Conservation (phyloP, 2,329 filamentous ascomycete genomes). For the Clonostachys sp. region DNA sequence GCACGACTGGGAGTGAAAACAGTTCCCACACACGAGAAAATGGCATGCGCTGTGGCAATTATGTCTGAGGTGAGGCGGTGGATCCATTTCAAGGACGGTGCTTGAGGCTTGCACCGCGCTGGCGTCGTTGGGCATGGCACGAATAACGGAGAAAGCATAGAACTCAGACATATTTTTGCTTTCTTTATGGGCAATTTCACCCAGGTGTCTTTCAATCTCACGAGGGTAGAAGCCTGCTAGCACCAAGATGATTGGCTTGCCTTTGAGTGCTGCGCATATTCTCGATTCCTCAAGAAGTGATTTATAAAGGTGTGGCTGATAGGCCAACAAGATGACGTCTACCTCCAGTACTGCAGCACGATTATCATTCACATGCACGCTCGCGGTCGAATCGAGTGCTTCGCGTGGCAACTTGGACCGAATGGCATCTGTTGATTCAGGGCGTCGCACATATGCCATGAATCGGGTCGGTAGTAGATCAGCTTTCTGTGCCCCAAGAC, state of each 20-base stretch:
- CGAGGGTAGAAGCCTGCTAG: constrained; percentile 41
- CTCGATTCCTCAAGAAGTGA: constrained; percentile 24
- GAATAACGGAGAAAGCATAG: not conserved
- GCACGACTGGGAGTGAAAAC: constrained; percentile 45
- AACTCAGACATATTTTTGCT: constrained; percentile 16
- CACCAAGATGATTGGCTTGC: constrained; percentile 46
- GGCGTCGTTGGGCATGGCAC: constrained; percentile 27
- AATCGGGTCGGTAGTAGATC: no score
- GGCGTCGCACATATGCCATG: no score
- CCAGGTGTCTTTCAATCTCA: constrained; percentile 28
- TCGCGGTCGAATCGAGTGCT: no score
- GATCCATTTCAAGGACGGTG: constrained; percentile 24
- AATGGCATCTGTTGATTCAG: no score
- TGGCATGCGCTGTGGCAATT: constrained; percentile 25
- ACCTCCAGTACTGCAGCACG: constrained; percentile 24
- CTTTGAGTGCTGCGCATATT: constrained; percentile 24
- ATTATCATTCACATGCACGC: constrained; percentile 10
- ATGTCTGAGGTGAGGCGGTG: constrained; percentile 7
- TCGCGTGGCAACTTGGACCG: no score
- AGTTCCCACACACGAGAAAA: constrained; percentile 51
- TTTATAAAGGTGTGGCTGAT: constrained; percentile 39
- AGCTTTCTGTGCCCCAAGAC: no score
- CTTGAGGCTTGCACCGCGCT: constrained; percentile 21
- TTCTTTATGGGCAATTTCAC: constrained; percentile 12
- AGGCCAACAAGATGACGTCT: constrained; percentile 36